These are phyloP conservation scores for Chaetomium sp. DNA, from an alignment of 2,329 filamentous ascomycete genomes.

Conservation along the genomic window DNA sequence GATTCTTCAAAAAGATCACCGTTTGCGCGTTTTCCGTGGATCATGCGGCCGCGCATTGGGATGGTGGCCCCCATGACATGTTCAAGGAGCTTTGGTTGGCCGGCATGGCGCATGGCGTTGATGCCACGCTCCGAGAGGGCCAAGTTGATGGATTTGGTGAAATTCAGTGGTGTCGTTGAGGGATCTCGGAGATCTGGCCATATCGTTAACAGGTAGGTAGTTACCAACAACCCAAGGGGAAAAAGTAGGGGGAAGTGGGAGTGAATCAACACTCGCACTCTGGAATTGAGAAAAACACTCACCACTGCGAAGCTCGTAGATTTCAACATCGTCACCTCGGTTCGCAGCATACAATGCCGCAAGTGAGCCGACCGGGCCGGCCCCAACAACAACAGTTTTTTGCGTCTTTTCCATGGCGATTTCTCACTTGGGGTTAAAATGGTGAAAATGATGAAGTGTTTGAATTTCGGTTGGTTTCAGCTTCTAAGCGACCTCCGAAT, in stretches of 20 bases:
- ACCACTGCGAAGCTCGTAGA: conserved; percentile 94
- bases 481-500: not conserved
- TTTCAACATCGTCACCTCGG: conserved; percentile 84
- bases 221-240: not conserved
- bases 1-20: conserved; percentile 72
- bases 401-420: conserved; percentile 48
- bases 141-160: conserved; percentile 97
- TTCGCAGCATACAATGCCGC: conserved; percentile 90
- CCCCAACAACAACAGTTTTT: conserved; percentile 84
- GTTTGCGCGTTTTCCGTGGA: conserved; percentile 69
- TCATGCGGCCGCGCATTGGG: conserved; percentile 96
- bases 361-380: conserved; percentile 88
- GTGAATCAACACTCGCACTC: not conserved
- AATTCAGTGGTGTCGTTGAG: conserved; percentile 82
- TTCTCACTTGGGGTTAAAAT: not conserved
- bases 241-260: not conserved
- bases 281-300: conserved; percentile 28
- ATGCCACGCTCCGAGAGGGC: conserved; percentile 93
- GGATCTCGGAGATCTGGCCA: conserved; percentile 79
- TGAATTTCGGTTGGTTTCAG: not conserved
- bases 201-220: conserved; percentile 11
- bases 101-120: conserved; percentile 76
- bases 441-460: not conserved
- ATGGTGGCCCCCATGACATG: conserved; percentile 77
- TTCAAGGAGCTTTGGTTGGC: conserved; percentile 68